A percentile compares a stretch with the other conserved stretches of the same genome.
These are phyloP conservation scores for Calocera cornea DNA, from an alignment of 768 basidiomycete genomes.

Conservation along the genomic window DNA sequence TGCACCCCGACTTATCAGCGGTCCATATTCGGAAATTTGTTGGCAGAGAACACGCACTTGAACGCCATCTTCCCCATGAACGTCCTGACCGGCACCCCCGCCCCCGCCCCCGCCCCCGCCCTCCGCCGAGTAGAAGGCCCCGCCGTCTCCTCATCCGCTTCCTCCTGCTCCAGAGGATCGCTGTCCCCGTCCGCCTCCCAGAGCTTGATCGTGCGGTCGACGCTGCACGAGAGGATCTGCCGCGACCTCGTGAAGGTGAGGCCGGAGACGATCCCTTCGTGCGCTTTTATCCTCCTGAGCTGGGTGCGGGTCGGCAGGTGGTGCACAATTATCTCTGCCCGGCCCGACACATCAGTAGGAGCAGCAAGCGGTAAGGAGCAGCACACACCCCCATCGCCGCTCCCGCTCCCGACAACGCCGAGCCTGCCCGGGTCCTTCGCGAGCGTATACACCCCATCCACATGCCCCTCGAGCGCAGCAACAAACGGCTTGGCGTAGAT, in stretches of 20 bases:
- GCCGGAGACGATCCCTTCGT: conserved; percentile 76
- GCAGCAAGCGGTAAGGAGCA: background rate
- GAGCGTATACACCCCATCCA: conserved; percentile 84
- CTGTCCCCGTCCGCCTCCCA: conserved; percentile 37
- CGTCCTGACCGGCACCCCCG: conserved; percentile 51
- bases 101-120: conserved; percentile 20
- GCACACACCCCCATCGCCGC: conserved; percentile 84
- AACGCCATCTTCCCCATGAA: conserved; percentile 81
- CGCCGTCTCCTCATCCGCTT: conserved; percentile 17
- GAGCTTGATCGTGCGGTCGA: conserved; percentile 68
- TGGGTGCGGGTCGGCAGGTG: conserved; percentile 50
- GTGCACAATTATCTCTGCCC: conserved; percentile 70
- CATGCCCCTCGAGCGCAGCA: conserved; percentile 77
- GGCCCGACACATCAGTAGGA: background rate
- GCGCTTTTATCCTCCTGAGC: conserved; percentile 47
- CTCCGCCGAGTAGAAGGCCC: conserved; percentile 18
- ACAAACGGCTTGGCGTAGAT: conserved; percentile 98
- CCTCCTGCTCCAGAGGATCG: conserved; percentile 11
- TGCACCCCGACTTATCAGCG: conserved; percentile 23
- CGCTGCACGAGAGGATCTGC: conserved; percentile 62
- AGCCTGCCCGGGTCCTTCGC: conserved; percentile 59
- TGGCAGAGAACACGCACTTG: conserved; percentile 45
- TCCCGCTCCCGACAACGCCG: conserved; percentile 73
- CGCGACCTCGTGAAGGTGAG: conserved; percentile 56
- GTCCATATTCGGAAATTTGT: background rate